phyloP scores from a whole-genome alignment of 2,329 filamentous ascomycete genomes.

The Fusarium chlamydosporum region DNA sequence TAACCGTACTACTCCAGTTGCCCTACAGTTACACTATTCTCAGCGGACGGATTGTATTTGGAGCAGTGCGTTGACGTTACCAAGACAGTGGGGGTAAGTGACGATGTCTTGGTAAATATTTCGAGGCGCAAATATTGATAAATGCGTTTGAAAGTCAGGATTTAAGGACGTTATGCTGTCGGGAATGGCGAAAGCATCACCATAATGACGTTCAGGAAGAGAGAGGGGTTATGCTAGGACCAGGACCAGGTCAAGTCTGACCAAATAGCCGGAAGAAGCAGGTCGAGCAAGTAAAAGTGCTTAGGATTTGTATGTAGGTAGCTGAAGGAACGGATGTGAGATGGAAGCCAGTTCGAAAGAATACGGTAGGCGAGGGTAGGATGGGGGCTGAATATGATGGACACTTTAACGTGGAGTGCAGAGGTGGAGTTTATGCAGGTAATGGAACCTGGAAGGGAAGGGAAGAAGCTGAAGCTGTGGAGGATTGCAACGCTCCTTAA shows the following conservation, averaged over 20 bases:
- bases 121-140: slow-evolving; percentile 4
- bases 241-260: slow-evolving; percentile 5
- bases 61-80: slow-evolving; percentile 38
- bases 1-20: slow-evolving; percentile 17
- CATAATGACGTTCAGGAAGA: slow-evolving; percentile 17
- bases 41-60: slow-evolving; percentile 19
- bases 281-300: slow-evolving; percentile 14
- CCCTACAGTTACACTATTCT: slow-evolving; percentile 14
- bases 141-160: slow-evolving; percentile 8
- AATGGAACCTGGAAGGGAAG: slow-evolving; percentile 21
- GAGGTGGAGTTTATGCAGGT: slow-evolving; percentile 46
- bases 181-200: slow-evolving; percentile 29
- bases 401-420: slow-evolving; percentile 38
- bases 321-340: slow-evolving; percentile 16
- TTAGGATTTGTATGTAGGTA: slow-evolving; percentile 13
- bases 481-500: slow-evolving; percentile 1
- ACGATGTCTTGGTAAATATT: slow-evolving; percentile 9
- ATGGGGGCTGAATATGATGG: slow-evolving; percentile 12
- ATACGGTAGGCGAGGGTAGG: neutral
- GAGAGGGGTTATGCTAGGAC: slow-evolving; percentile 17
- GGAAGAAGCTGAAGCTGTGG: slow-evolving; percentile 20
- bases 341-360: slow-evolving; percentile 6
- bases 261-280: slow-evolving; percentile 26
- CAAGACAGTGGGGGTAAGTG: slow-evolving; percentile 44
- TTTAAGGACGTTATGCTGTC: slow-evolving; percentile 33